Percentiles rank a stretch among this genome's conserved stretches.
Evolutionary conservation across 169 alveolate species (phyloP).

Genomic region (Cryptosporidium sp.): DNA sequence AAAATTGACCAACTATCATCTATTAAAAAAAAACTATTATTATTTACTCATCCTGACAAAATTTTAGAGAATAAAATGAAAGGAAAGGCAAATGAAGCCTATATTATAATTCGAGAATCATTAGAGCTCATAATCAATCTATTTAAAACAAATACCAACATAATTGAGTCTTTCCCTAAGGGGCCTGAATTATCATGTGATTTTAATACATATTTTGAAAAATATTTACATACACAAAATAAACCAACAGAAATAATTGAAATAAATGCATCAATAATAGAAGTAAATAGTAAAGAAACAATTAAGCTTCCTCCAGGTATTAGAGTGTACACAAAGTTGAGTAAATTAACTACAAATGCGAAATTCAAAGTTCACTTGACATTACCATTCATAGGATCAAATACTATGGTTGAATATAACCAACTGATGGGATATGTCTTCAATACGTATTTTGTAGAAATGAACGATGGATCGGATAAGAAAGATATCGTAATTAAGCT

Average conservation of each 20-base stretch:
- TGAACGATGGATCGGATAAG: neutral
- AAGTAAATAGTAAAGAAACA: neutral
- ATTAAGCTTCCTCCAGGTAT: slow-evolving; percentile 5
- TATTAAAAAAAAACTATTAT: slow-evolving; percentile 1
- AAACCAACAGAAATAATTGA: neutral
- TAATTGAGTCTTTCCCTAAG: neutral
- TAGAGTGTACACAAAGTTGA: neutral
- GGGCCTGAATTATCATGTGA: slow-evolving; percentile 26
- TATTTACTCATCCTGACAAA: slow-evolving; percentile 28
- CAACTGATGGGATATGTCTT: neutral
- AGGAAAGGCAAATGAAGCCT: slow-evolving; percentile 3
- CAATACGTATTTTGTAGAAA: neutral
- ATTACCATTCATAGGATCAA: slow-evolving; percentile 2
- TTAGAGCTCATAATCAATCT: neutral
- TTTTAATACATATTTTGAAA: neutral
- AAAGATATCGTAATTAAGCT: neutral
- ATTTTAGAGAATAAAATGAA: slow-evolving; percentile 15
- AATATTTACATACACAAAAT: neutral
- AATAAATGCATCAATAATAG: neutral
- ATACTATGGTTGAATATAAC: neutral
- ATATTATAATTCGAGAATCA: slow-evolving; percentile 11
- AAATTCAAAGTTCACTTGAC: neutral
- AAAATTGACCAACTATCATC: neutral
- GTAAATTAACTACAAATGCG: too few species aligned
- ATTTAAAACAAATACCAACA: neutral